Base-by-base conservation (phyloP, 306 rosid genomes). In the Inga oerstediana region DNA sequence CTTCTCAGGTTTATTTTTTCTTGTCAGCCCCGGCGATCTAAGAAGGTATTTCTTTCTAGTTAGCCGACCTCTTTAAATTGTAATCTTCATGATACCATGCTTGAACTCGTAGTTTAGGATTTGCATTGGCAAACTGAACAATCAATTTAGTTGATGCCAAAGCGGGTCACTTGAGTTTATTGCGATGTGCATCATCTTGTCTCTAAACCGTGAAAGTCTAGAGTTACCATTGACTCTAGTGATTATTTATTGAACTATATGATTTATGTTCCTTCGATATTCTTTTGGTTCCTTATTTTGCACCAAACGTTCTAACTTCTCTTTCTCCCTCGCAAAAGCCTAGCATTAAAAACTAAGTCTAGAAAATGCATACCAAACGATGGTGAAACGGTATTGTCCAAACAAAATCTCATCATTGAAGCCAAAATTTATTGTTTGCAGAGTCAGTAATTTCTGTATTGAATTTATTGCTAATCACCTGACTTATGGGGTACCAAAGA, bases 1-100 rank as follows among this genome's bases (percentile, higher is more conserved):
- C 98, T 96, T 75, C 89, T 96, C 68, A 84, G 94, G 87, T 96
- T 93, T 82, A 92, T 96, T 66, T 96, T 91, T 72, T 92, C 99
- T 30, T 94, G 97, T 84, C 95, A 96, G 82, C 99, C 99, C 86
- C 92, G 82, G 84, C 85, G 86, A 71, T 90, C 98, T 10, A 93
- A 90, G 73, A 89, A 88, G 93, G 98, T 94, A 32, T 83, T 59
- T 27, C 67, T 34, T 80, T 72, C 67, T 84, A 3, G 44, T n/a
- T 71, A 16, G 8, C 41, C 24, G 20, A 64, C 79, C 30, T 48
- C 5, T 77, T 46, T 51, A 24, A 43, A 14, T 83, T 83, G 62
- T 11, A 27, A 49, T 51, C 14, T 16, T 73, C 39, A 19, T 59
- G 32, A 79, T 22, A 27, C 22, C 14, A 41, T 73, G 73, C 62